A percentile compares a stretch with the other conserved stretches of the same genome.
These are phyloP conservation scores for Aspergillus eucalypticola DNA, from an alignment of 2,329 filamentous ascomycete species.

Conservation along the genomic window DNA sequence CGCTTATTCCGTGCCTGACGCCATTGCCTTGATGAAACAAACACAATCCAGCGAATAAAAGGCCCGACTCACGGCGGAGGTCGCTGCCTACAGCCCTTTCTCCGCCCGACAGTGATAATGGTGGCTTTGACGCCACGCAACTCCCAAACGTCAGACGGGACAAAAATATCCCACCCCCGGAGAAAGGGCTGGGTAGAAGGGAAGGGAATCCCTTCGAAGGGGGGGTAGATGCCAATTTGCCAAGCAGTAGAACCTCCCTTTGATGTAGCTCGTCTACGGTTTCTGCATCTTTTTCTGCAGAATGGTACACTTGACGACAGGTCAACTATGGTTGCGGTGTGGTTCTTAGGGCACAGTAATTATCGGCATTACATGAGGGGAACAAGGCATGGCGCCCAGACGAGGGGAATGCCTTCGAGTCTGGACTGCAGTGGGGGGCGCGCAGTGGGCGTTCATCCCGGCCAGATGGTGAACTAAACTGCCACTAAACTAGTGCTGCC, in stretches of 20 bases:
- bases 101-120: neutral
- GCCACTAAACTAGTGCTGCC: constrained; percentile 1
- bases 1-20: neutral
- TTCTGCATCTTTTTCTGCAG: neutral
- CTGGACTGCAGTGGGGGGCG: constrained; percentile 2
- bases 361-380: neutral
- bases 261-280: neutral
- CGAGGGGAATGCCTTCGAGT: neutral
- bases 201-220: neutral
- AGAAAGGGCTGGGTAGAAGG: neutral
- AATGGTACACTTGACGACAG: neutral
- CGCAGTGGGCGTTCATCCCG: neutral
- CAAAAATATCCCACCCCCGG: neutral
- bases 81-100: neutral
- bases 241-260: neutral
- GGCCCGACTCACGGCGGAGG: neutral
- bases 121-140: neutral
- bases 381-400: neutral
- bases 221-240: neutral
- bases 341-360: neutral
- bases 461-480: neutral
- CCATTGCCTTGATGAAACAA: neutral
- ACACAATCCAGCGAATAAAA: neutral
- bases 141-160: neutral
- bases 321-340: neutral